A percentile compares a stretch with the other conserved stretches of the same genome.
Conservation (phyloP, 805 yeast genomes). For the Ogataea degrootiae region DNA sequence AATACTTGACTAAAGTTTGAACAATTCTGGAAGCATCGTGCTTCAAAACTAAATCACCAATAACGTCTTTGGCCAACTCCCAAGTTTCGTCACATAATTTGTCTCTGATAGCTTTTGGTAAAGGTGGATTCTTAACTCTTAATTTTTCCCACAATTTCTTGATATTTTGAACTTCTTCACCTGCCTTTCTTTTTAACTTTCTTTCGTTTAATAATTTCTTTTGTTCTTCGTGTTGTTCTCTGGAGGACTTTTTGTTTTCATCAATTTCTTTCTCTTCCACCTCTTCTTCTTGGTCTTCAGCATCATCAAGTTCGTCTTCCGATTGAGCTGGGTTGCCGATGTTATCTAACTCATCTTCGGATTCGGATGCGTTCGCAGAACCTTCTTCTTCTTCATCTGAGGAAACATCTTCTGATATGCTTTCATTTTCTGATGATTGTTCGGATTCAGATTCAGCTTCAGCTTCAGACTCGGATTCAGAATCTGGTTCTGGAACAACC, state of each 20-base stretch:
- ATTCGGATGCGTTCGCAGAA: conserved; percentile 4
- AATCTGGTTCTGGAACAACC: conserved; percentile 16
- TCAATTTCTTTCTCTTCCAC: conserved; percentile 27
- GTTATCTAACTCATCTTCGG: conserved; percentile 31
- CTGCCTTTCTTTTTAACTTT: conserved; percentile 83
- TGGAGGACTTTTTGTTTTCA: conserved; percentile 43
- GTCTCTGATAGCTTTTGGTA: conserved; percentile 71
- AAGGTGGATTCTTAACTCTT: conserved; percentile 77
- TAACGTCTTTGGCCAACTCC: conserved; percentile 71
- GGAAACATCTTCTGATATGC: conserved; percentile 1
- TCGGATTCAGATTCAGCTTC: conserved; percentile 9
- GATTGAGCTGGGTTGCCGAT: conserved; percentile 25
- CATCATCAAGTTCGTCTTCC: conserved; percentile 27
- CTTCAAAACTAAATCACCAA: conserved; percentile 82
- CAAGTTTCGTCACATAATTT: conserved; percentile 80
- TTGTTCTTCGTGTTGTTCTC: conserved; percentile 79
- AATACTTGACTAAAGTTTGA: conserved; percentile 86
- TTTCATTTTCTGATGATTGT: conserved; percentile 7
- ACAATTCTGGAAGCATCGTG: conserved; percentile 97
- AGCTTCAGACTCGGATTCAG: conserved; percentile 9
- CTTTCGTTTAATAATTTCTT: conserved; percentile 73
- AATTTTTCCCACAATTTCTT: conserved; percentile 88
- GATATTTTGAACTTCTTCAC: conserved; percentile 76
- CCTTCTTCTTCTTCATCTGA: conserved; percentile 7
- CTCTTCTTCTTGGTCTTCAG: conserved; percentile 21